These are phyloP conservation scores for Pythium phragmitis DNA, from an alignment of 352 stramenopile genomes.

Conservation along the genomic window DNA sequence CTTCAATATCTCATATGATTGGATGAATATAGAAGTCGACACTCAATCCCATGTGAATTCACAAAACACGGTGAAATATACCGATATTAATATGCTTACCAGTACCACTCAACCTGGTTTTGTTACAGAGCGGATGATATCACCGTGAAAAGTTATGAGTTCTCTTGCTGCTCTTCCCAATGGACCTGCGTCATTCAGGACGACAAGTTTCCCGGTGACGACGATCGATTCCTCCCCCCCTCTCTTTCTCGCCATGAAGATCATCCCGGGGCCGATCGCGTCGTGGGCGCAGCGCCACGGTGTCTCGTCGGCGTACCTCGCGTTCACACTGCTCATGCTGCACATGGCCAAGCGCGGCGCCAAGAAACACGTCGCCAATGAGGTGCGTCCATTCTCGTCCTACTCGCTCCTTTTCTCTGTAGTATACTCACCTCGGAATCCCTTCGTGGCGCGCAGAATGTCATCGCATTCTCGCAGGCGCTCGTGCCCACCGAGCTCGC, in stretches of 20 bases:
- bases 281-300: constrained; percentile 25
- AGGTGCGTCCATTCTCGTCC: constrained; percentile 10
- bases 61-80: constrained; percentile 7
- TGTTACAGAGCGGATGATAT: background rate
- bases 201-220: background rate
- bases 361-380: constrained; percentile 24
- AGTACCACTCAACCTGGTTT: background rate
- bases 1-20: background rate
- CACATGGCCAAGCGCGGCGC: constrained; percentile 28
- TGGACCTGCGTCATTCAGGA: constrained; percentile 5
- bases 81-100: background rate
- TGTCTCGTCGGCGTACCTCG: constrained; percentile 26
- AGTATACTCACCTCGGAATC: background rate
- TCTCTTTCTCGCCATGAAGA: constrained; percentile 20
- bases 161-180: background rate
- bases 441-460: constrained; percentile 7
- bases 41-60: background rate
- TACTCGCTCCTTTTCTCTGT: constrained; percentile 2
- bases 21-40: background rate
- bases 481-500: constrained; percentile 61
- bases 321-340: constrained; percentile 29
- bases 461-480: constrained; percentile 53
- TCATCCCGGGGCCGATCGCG: constrained; percentile 18
- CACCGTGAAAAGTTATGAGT: background rate
- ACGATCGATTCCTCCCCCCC: background rate